Base-by-base conservation (phyloP, 257 asterid genomes). In the Plectranthus barbatus region DNA sequence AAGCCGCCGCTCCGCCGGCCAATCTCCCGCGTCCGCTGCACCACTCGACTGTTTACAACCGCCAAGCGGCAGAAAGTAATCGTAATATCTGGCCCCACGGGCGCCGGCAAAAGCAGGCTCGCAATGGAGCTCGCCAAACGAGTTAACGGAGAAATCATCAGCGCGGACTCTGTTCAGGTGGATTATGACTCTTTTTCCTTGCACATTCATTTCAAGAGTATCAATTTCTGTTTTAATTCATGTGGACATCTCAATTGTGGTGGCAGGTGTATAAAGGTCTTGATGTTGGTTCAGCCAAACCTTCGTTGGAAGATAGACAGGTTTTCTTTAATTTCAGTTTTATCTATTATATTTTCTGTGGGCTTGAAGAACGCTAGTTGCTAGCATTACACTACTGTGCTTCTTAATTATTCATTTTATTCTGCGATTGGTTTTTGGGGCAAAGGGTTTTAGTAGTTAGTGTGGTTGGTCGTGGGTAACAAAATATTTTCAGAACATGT, bases 81-180 rank as follows among this genome's bases (percentile, higher is more conserved):
- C 3, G 96, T 92, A 36, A 85, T 92, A 64, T 87, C 99, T 31
- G 96, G 99, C 10, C 97, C 99, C 42, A 92, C 97, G 39, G 97
- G 97, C 55, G 94, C 97, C 67, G 97, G 99, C 3, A 89, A 92
- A 73, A 92, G 96, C 79, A 83, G 84, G 79, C 96, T 92, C 13
- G 79, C 96, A 0, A 60, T 92, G 65, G 94, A 92, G 74, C 85
- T 92, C 36, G 97, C 99, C 13, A 90, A 92, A 68, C 77, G 84
- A 4, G 86, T 92, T 60, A 87, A 89, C 42, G 98, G 97, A 17
- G 97, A 92, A 77, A 92, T 92, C 21, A 79, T 92, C 54, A 92
- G 95, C 60, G 98, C 98, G 3, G 97, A 92, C 80, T 92, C 98
- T 18, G 95, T 92, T 47, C 98, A 92, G 95, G 98, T 86, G 2